Evolutionary conservation across 768 basidiomycete genomes (phyloP).

Genomic region (Rhodocollybia butyracea): DNA sequence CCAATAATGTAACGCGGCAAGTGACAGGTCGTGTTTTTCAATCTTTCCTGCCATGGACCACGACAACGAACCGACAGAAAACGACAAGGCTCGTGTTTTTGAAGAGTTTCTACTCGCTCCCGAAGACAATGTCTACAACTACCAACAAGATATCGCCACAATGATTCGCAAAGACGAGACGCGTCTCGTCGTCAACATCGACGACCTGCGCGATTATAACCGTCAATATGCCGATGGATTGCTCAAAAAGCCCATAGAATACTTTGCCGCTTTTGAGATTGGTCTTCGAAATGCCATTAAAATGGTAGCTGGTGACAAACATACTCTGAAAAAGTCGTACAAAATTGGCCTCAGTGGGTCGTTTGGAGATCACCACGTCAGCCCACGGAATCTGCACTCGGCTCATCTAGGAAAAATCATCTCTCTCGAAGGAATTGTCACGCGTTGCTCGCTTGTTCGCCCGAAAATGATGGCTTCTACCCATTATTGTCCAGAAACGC

Average conservation of each 20-base stretch:
- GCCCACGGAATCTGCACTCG: conserved; percentile 86
- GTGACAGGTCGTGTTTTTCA: neutral
- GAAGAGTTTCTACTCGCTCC: conserved; percentile 74
- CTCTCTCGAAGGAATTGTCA: conserved; percentile 96
- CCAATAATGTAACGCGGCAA: conserved; percentile 5
- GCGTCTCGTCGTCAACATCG: conserved; percentile 92
- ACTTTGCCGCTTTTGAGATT: conserved; percentile 84
- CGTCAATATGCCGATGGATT: conserved; percentile 86
- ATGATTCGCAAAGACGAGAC: conserved; percentile 82
- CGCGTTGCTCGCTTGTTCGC: conserved; percentile 94
- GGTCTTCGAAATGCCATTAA: conserved; percentile 75
- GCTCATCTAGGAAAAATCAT: conserved; percentile 94
- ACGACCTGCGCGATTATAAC: conserved; percentile 91
- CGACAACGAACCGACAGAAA: conserved; percentile 38
- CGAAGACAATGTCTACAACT: conserved; percentile 68
- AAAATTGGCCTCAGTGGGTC: conserved; percentile 92
- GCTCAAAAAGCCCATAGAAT: conserved; percentile 84
- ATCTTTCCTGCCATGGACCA: conserved; percentile 28
- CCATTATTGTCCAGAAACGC: conserved; percentile 90
- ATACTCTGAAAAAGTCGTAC: conserved; percentile 77
- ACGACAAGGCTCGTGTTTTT: conserved; percentile 74
- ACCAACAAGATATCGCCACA: conserved; percentile 78
- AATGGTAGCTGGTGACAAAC: conserved; percentile 71
- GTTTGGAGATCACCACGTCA: conserved; percentile 98
- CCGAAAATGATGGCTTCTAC: conserved; percentile 98